Evolutionary conservation across 345 rosid species (phyloP).

Genomic region (Kandelia obovata): DNA sequence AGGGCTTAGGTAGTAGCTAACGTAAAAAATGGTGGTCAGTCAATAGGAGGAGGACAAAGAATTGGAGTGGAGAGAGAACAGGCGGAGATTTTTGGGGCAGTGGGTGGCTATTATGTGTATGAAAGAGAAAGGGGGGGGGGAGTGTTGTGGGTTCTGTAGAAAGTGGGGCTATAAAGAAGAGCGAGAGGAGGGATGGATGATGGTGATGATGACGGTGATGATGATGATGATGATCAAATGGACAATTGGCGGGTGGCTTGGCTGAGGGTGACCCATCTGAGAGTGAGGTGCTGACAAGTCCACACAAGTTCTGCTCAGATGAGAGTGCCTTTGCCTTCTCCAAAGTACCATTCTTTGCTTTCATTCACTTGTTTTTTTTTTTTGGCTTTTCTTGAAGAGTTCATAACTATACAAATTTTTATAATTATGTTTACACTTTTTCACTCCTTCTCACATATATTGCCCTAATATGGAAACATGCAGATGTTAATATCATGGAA

Average conservation of each 20-base stretch:
- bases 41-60: neutral
- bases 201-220: neutral
- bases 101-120: neutral
- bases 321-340: slow-evolving; percentile 30
- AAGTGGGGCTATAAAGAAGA: slow-evolving; percentile 14
- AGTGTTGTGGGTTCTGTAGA: slow-evolving; percentile 1
- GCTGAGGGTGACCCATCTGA: slow-evolving; percentile 25
- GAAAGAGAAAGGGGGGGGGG: neutral
- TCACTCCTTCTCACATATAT: neutral
- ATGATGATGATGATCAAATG: slow-evolving; percentile 14
- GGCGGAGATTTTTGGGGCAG: neutral
- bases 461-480: neutral
- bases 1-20: too few relatives aligned
- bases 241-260: slow-evolving; percentile 19
- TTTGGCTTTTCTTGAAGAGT: slow-evolving; percentile 22
- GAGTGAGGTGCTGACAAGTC: slow-evolving; percentile 46
- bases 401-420: neutral
- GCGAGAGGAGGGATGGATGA: slow-evolving; percentile 21
- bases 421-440: slow-evolving; percentile 6
- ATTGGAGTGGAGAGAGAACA: neutral
- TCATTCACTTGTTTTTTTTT: slow-evolving; percentile 7
- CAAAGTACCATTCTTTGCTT: slow-evolving; percentile 23
- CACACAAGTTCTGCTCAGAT: slow-evolving; percentile 43
- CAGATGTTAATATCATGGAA: neutral
- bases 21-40: neutral